Conservation (phyloP, 352 stramenopile species). For the Aphanomyces cochlioides region DNA sequence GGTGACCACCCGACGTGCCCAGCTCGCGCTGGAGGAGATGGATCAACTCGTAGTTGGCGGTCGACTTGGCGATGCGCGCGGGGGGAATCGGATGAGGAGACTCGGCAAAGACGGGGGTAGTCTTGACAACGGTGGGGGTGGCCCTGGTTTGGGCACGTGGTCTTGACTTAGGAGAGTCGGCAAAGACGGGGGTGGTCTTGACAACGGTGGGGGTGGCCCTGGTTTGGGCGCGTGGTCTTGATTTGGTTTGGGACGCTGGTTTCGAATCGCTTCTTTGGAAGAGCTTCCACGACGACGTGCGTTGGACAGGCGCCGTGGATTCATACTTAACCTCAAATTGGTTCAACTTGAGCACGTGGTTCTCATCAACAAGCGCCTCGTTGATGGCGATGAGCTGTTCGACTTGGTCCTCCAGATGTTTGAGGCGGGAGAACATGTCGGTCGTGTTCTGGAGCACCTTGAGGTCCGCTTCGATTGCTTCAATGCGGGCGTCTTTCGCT, state of each 20-base stretch:
- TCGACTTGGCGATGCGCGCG: neutral
- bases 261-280: constrained; percentile 1
- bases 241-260: neutral
- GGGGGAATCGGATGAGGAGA: neutral
- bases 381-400: constrained; percentile 2
- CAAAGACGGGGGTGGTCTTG: too few relatives aligned
- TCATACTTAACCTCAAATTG: neutral
- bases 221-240: too few relatives aligned
- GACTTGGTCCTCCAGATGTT: neutral
- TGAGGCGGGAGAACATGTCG: constrained; percentile 10
- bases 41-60: constrained; percentile 5
- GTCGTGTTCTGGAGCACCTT: constrained; percentile 3
- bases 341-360: constrained; percentile 16
- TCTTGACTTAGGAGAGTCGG: too few relatives aligned
- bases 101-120: too few relatives aligned
- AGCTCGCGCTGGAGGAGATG: constrained; percentile 4
- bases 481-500: constrained; percentile 4
- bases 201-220: too few relatives aligned
- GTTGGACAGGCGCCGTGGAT: neutral
- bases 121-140: too few relatives aligned
- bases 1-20: neutral
- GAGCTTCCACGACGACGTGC: constrained; percentile 17
- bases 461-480: constrained; percentile 11
- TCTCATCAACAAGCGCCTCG: neutral
- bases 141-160: too few relatives aligned